Evolutionary conservation across 2,329 filamentous ascomycete species (phyloP).

Genomic region (Trichophyton mentagrophytes): DNA sequence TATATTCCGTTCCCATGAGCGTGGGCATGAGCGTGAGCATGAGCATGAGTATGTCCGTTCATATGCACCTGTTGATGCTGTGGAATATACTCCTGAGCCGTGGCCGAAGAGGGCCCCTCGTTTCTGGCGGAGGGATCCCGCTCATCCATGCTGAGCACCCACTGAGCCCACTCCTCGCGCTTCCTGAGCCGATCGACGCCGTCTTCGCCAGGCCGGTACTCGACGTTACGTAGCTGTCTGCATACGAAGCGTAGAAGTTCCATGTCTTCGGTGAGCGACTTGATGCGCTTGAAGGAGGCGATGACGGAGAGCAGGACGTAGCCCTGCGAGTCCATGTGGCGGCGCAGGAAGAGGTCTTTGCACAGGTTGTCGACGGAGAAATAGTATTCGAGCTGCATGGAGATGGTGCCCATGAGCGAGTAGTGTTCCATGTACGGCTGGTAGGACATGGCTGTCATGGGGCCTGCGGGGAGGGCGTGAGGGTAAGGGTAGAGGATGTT

Average conservation of each 20-base stretch:
- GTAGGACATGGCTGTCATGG: conserved; percentile 47
- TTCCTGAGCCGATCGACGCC: conserved; percentile 65
- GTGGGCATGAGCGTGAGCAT: no score
- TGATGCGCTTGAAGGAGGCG: conserved; percentile 74
- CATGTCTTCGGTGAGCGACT: conserved; percentile 56
- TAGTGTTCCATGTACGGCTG: conserved; percentile 47
- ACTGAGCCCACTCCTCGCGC: conserved; percentile 64
- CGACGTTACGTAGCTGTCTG: conserved; percentile 57
- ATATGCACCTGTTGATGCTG: conserved; percentile 15
- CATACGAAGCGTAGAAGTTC: conserved; percentile 64
- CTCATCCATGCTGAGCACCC: conserved; percentile 58
- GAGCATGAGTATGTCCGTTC: conserved; percentile 14
- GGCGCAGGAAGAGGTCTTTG: conserved; percentile 80
- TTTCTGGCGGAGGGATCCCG: conserved; percentile 63
- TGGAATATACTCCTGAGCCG: conserved; percentile 24
- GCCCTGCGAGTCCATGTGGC: conserved; percentile 89
- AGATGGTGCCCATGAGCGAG: conserved; percentile 45
- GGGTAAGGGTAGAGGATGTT: conserved; percentile 38
- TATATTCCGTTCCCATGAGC: conserved; percentile 7
- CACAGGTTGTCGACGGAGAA: conserved; percentile 92
- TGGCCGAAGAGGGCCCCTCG: conserved; percentile 47
- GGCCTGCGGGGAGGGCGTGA: conserved; percentile 41
- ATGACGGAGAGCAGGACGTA: conserved; percentile 74
- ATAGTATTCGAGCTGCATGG: conserved; percentile 70
- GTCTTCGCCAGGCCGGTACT: conserved; percentile 63